Evolutionary conservation across 2,329 filamentous ascomycete species (phyloP).

Genomic region (Cladosporium austrohemisphaericum): DNA sequence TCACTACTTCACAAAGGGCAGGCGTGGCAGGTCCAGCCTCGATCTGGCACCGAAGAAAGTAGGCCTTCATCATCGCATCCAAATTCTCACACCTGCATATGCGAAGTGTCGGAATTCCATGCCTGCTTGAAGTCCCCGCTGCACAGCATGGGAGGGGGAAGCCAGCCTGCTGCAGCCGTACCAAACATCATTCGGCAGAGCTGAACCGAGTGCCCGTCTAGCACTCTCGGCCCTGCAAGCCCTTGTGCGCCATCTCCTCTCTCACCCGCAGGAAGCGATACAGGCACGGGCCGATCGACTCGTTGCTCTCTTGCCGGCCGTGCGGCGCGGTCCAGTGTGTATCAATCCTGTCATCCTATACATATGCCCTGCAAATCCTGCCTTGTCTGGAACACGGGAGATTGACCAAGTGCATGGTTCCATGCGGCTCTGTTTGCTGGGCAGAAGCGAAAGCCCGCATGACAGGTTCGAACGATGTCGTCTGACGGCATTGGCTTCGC

Average conservation of each 20-base stretch:
- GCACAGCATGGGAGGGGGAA: conserved; percentile 1
- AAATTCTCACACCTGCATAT: conserved; percentile 7
- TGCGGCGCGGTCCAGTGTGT: background rate
- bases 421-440: background rate
- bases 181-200: background rate
- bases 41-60: too few species aligned
- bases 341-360: background rate
- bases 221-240: background rate
- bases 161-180: background rate
- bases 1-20: background rate
- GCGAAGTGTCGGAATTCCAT: background rate
- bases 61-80: background rate
- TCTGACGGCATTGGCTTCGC: too few species aligned
- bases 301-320: background rate
- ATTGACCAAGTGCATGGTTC: background rate
- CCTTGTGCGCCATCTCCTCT: background rate
- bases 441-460: background rate
- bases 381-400: too few species aligned
- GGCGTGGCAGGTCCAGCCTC: background rate
- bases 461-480: too few species aligned
- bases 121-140: background rate
- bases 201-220: conserved; percentile 1
- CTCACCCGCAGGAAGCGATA: conserved; percentile 6
- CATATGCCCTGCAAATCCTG: too few species aligned
- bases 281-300: conserved; percentile 5